Conservation (phyloP, 108 stramenopile species). For the Discostella pseudostelligera region DNA sequence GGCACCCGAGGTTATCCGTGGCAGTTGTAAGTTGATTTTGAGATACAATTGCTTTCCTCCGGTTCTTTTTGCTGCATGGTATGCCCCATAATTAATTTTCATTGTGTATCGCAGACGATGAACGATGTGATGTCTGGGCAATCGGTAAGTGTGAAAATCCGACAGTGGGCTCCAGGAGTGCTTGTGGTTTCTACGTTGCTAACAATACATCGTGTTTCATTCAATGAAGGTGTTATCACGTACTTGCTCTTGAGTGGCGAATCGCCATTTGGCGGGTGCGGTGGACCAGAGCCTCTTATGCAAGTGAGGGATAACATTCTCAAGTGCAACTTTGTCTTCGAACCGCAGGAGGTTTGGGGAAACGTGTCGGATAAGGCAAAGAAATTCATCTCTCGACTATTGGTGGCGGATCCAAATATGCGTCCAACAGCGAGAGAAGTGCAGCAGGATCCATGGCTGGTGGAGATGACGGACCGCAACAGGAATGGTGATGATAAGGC, state of each 20-base stretch:
- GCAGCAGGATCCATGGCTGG: slow-evolving; percentile 70
- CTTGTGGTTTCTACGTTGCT: slow-evolving; percentile 24
- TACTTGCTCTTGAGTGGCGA: slow-evolving; percentile 84
- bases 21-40: slow-evolving; percentile 31
- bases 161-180: background rate
- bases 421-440: slow-evolving; percentile 73
- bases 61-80: too few species aligned
- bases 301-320: slow-evolving; percentile 63
- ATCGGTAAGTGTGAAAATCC: slow-evolving; percentile 31
- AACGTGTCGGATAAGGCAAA: slow-evolving; percentile 68
- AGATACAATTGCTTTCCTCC: too few species aligned
- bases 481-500: slow-evolving; percentile 34
- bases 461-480: slow-evolving; percentile 33
- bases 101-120: slow-evolving; percentile 42
- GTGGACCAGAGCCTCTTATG: slow-evolving; percentile 61
- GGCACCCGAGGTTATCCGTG: slow-evolving; percentile 87
- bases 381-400: slow-evolving; percentile 61
- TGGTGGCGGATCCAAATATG: slow-evolving; percentile 59
- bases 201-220: background rate
- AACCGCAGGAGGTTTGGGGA: slow-evolving; percentile 75
- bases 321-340: slow-evolving; percentile 51
- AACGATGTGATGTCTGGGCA: slow-evolving; percentile 77
- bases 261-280: slow-evolving; percentile 85
- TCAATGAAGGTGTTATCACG: slow-evolving; percentile 72
- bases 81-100: too few species aligned